Percentiles rank a stretch among this genome's conserved stretches.
phyloP scores from a whole-genome alignment of 345 rosid species.

The Ricinus communis region DNA sequence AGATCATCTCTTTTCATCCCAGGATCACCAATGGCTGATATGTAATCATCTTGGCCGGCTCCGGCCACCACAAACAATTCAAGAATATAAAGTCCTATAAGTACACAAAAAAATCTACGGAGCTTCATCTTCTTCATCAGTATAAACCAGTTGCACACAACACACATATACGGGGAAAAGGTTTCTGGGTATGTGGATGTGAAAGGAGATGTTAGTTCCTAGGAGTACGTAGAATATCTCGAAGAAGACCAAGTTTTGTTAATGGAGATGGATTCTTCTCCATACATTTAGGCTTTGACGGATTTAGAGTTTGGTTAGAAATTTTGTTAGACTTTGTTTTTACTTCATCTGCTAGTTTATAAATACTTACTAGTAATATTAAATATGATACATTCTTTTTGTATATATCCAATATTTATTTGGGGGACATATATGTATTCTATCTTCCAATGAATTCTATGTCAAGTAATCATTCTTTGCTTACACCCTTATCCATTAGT shows the following conservation, averaged over 20 bases:
- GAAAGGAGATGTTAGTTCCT: neutral
- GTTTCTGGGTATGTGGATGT: neutral
- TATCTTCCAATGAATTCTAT: neutral
- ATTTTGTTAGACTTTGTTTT: neutral
- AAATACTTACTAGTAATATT: neutral
- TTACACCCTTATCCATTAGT: too few species aligned
- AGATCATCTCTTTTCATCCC: slow-evolving; percentile 74
- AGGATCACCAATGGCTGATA: slow-evolving; percentile 65
- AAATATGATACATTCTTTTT: neutral
- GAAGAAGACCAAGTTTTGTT: too few species aligned
- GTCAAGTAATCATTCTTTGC: neutral
- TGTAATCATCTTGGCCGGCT: neutral
- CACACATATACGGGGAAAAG: too few species aligned
- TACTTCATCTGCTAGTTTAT: neutral
- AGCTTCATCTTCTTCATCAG: neutral
- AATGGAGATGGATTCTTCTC: too few species aligned
- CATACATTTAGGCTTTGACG: neutral
- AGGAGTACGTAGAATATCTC: neutral
- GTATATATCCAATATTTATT: neutral
- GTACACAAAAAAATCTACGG: neutral
- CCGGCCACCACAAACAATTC: neutral
- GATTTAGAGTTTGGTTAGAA: neutral
- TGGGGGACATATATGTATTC: neutral
- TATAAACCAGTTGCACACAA: neutral
- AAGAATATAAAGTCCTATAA: neutral